Conservation (phyloP, 495 filamentous ascomycete genomes). For the Pyrenopolyporus hunteri region DNA sequence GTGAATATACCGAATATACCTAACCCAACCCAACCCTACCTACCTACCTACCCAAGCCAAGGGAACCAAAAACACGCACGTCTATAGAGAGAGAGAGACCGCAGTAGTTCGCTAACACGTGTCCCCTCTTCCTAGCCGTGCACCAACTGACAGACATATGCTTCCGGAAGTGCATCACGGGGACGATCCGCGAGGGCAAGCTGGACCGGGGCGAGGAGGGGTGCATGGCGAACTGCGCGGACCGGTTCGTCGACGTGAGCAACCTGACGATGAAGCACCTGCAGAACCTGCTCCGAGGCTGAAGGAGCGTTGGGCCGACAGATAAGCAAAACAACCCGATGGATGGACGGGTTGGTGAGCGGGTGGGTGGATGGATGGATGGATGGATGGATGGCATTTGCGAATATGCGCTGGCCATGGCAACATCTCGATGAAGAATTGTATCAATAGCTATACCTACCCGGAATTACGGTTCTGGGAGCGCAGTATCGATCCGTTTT, state of each 20-base stretch:
- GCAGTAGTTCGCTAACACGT: conserved; percentile 20
- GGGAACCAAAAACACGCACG: neutral
- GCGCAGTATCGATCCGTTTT: neutral
- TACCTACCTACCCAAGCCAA: neutral
- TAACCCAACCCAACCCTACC: neutral
- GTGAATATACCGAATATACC: too few species aligned
- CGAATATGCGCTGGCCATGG: too few species aligned
- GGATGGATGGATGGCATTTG: too few species aligned
- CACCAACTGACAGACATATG: conserved; percentile 87
- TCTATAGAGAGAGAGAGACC: neutral
- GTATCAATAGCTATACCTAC: conserved; percentile 10
- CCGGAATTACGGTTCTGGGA: neutral
- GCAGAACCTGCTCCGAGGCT: conserved; percentile 52
- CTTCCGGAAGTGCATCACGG: conserved; percentile 86
- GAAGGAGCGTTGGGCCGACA: neutral
- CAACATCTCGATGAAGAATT: conserved; percentile 8
- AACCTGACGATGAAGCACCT: conserved; percentile 79
- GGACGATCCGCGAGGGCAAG: conserved; percentile 65
- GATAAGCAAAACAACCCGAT: neutral
- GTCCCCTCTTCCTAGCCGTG: conserved; percentile 3
- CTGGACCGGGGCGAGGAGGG: conserved; percentile 77
- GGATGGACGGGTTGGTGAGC: neutral
- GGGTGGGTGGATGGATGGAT: too few species aligned
- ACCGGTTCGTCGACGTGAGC: conserved; percentile 90
- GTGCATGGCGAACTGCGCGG: conserved; percentile 90